Evolutionary conservation across 2,329 filamentous ascomycete species (phyloP).

Genomic region (Bimuria novae-zelandiae): DNA sequence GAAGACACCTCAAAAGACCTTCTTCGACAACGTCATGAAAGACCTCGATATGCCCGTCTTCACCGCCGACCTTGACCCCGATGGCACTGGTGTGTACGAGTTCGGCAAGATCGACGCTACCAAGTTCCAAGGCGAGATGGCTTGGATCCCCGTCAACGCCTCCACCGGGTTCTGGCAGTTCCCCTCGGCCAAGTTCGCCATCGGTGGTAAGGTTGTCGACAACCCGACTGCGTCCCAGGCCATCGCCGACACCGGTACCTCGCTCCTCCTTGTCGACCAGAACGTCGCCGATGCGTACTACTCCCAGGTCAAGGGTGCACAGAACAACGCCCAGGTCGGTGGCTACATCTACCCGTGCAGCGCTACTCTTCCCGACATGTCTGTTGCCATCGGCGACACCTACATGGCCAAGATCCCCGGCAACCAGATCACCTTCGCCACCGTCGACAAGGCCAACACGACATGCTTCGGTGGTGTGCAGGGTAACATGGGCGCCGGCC

Average conservation of each 20-base stretch:
- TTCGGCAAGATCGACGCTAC: constrained; percentile 71
- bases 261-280: constrained; percentile 64
- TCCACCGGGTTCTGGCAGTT: constrained; percentile 73
- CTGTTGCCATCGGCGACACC: constrained; percentile 60
- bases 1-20: constrained; percentile 69
- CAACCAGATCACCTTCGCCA: constrained; percentile 46
- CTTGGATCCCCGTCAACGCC: constrained; percentile 65
- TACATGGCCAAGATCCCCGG: constrained; percentile 64
- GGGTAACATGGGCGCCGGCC: constrained; percentile 54
- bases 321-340: constrained; percentile 43
- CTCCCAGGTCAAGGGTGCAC: constrained; percentile 45
- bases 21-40: constrained; percentile 72
- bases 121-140: constrained; percentile 66
- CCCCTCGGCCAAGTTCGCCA: constrained; percentile 59
- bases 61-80: constrained; percentile 69
- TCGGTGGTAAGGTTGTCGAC: constrained; percentile 60
- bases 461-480: constrained; percentile 73
- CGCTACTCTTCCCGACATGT: constrained; percentile 49
- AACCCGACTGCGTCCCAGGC: constrained; percentile 55
- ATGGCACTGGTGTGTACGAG: constrained; percentile 68
- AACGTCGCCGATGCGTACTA: constrained; percentile 56
- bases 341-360: constrained; percentile 53
- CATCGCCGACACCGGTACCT: constrained; percentile 63
- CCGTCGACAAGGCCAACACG: constrained; percentile 47
- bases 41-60: constrained; percentile 69